Evolutionary conservation across 2,329 filamentous ascomycete species (phyloP), one percentile per base, ranked within the genome.

Genomic region (Alternaria gaisen): DNA sequence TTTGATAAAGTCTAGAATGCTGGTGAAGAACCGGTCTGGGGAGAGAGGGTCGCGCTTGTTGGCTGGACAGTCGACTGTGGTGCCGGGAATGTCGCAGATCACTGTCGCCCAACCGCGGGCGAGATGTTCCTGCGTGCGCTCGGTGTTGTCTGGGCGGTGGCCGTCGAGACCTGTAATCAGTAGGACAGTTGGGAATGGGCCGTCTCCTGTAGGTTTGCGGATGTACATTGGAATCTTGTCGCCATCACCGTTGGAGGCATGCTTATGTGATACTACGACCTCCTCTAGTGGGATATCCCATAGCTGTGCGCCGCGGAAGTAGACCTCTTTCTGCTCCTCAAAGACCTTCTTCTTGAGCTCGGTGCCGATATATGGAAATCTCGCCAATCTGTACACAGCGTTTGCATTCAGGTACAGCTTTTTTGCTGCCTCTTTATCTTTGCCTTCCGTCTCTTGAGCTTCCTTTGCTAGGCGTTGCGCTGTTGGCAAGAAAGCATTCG

Each of bases 311-410:
- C 82, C 89, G 68, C 86, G 86, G 46, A 87, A 73, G 66, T 91
- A 91, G 0, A 85, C 83, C 28, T 82, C 73, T 74, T 92, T 92
- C 71, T 91, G 89, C 65, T 84, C 81, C 68, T 86, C 81, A 83
- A 89, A 92, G 3, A 88, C 89, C 16, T 81, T 71, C 69, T 85
- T 85, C 77, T 92, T 82, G 53, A 80, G 76, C 3, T 73, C 72
- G 0, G 81, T 83, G 5, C 81, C 76, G 30, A 82, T 82, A 32
- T 82, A 82, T 2, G 91, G 90, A 72, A 93, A 92, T 14, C 91
- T 85, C 0, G 90, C 86, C 63, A 93, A 90, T 50, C 91, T 84
- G 73, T 89, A 89, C 8, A 93, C 83, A n/a, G 88, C 87, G 22
- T 90, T 90, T 5, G 89, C 89, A 22, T 90, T 87, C n/a, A 91